Evolutionary conservation across 139 green algal genomes (phyloP).

Genomic region (Coelastrella sp.): DNA sequence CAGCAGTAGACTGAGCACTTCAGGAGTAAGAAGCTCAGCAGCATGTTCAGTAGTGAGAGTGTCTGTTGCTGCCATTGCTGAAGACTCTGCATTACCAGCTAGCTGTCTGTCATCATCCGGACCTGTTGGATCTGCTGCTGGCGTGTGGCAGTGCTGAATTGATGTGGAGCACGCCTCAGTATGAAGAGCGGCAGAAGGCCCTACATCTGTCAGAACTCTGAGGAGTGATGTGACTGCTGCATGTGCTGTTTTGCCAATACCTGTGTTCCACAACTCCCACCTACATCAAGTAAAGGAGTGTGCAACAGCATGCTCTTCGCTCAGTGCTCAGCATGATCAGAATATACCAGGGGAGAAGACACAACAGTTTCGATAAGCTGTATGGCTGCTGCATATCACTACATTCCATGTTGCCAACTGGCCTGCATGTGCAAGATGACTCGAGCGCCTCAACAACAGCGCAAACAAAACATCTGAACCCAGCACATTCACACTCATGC

Average conservation of each 20-base stretch:
- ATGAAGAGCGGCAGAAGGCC: not conserved
- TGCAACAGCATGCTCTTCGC: not conserved
- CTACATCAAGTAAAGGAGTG: not conserved
- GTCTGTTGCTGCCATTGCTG: not conserved
- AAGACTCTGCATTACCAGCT: not conserved
- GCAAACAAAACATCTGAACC: too few relatives aligned
- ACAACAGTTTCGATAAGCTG: too few relatives aligned
- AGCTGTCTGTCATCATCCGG: too few relatives aligned
- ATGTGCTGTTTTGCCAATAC: not conserved
- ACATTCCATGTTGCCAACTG: too few relatives aligned
- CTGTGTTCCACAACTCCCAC: constrained; percentile 36
- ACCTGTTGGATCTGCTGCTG: too few relatives aligned
- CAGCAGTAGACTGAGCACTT: constrained; percentile 25
- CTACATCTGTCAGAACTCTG: not conserved
- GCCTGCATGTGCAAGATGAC: too few relatives aligned
- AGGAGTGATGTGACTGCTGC: constrained; percentile 6
- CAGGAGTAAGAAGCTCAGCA: not conserved
- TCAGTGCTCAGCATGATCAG: not conserved
- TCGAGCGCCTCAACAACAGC: too few relatives aligned
- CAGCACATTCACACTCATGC: too few relatives aligned
- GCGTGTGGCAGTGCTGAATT: too few relatives aligned
- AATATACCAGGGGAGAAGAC: not conserved
- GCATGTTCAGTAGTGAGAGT: not conserved
- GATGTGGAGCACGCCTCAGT: too few relatives aligned
- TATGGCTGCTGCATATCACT: too few relatives aligned